phyloP scores from a whole-genome alignment of 306 rosid genomes.

The Parietaria judaica region DNA sequence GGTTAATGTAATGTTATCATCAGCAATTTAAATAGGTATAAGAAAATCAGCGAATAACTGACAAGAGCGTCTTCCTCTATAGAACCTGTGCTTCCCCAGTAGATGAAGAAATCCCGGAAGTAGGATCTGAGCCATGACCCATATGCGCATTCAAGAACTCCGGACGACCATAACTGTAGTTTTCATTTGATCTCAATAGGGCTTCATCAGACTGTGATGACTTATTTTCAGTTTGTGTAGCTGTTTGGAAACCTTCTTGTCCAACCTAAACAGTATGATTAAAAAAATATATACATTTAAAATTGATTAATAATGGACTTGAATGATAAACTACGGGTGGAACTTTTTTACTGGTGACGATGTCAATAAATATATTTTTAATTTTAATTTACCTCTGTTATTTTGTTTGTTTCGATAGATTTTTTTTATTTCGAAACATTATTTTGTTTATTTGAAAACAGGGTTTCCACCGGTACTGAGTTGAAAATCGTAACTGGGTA shows the following conservation, averaged over 20 bases:
- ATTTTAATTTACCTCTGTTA: not conserved
- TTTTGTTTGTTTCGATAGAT: too few relatives aligned
- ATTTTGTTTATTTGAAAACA: too few relatives aligned
- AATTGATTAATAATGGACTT: not conserved
- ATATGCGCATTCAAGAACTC: slow-evolving; percentile 52
- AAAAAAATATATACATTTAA: not conserved
- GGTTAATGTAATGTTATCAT: slow-evolving; percentile 5
- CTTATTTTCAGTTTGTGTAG: slow-evolving; percentile 45
- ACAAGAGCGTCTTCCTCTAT: slow-evolving; percentile 6
- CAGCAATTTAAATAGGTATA: slow-evolving; percentile 8
- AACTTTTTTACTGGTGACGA: too few relatives aligned
- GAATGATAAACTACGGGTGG: too few relatives aligned
- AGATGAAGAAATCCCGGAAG: slow-evolving; percentile 47
- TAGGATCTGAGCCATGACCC: slow-evolving; percentile 43
- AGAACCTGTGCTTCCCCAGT: slow-evolving; percentile 59
- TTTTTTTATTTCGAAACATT: too few relatives aligned
- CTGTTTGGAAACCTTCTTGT: slow-evolving; percentile 51
- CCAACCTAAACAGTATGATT: slow-evolving; percentile 36
- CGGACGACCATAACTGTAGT: slow-evolving; percentile 52
- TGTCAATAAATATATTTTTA: too few relatives aligned
- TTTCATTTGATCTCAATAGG: slow-evolving; percentile 47
- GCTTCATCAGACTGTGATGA: slow-evolving; percentile 58
- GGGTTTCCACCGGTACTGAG: too few relatives aligned
- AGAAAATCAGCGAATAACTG: not conserved
- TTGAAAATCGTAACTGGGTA: too few relatives aligned